phyloP scores from a whole-genome alignment of 2,329 filamentous ascomycete species.

The Aspergillus flavus region DNA sequence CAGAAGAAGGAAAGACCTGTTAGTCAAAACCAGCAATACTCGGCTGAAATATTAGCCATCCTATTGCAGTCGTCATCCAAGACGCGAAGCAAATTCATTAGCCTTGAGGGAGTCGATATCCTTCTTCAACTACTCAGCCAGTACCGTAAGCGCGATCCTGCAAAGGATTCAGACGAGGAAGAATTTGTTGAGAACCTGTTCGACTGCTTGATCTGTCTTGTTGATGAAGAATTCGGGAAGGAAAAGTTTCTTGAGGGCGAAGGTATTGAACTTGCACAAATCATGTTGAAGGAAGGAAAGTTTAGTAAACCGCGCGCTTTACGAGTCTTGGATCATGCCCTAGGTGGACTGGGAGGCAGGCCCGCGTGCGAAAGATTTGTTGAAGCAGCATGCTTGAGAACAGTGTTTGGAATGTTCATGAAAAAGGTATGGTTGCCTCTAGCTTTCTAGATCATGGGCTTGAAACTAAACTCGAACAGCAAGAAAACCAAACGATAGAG shows the following conservation, averaged over 20 bases:
- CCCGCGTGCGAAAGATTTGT: conserved; percentile 75
- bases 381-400: conserved; percentile 81
- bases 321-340: conserved; percentile 81
- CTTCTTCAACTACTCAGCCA: conserved; percentile 80
- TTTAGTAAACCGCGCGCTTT: conserved; percentile 77
- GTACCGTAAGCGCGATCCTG: conserved; percentile 84
- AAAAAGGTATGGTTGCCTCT: conserved; percentile 58
- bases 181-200: conserved; percentile 96
- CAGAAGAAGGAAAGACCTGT: conserved; percentile 68
- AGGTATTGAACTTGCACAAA: conserved; percentile 84
- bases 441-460: neutral
- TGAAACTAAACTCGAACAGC: conserved; percentile 42
- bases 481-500: conserved; percentile 68
- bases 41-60: conserved; percentile 88
- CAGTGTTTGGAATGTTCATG: conserved; percentile 84
- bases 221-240: conserved; percentile 75
- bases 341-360: conserved; percentile 59
- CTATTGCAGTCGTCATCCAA: conserved; percentile 73
- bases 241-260: conserved; percentile 83
- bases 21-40: conserved; percentile 92
- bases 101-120: conserved; percentile 72
- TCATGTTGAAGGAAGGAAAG: conserved; percentile 89
- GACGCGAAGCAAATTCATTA: conserved; percentile 66
- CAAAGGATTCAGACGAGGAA: conserved; percentile 83
- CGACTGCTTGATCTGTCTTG: conserved; percentile 78